Conservation (phyloP, 1,284 basidiomycete genomes). For the Apiotrichum gamsii region DNA sequence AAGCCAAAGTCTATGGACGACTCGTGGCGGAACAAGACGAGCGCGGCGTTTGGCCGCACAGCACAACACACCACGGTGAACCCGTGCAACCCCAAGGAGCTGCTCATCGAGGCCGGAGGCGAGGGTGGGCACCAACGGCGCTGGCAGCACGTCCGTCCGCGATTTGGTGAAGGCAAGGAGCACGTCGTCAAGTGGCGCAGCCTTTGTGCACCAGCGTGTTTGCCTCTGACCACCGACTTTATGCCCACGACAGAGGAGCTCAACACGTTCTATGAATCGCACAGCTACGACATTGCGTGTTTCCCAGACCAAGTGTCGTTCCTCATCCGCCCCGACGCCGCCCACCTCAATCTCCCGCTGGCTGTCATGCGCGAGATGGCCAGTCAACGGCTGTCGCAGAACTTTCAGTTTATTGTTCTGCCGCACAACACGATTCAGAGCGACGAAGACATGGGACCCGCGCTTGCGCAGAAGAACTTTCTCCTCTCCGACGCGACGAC, state of each 20-base stretch:
- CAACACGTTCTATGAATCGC: conserved; percentile 69
- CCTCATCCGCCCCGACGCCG: conserved; percentile 53
- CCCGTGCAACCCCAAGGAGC: conserved; percentile 40
- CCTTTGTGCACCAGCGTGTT: conserved; percentile 72
- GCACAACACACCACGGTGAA: conserved; percentile 41
- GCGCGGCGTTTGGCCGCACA: conserved; percentile 29
- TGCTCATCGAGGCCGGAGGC: neutral
- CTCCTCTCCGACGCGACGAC: conserved; percentile 54
- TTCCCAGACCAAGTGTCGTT: conserved; percentile 52
- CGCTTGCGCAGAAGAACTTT: conserved; percentile 54
- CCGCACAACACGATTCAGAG: conserved; percentile 33
- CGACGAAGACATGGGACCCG: conserved; percentile 12
- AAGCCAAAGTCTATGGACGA: conserved; percentile 27
- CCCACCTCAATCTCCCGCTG: conserved; percentile 59
- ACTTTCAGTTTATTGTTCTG: conserved; percentile 84
- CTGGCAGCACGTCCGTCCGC: conserved; percentile 84
- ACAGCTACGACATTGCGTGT: conserved; percentile 50
- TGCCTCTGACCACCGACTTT: conserved; percentile 89
- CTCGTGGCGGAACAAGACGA: conserved; percentile 33
- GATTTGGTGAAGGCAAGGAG: conserved; percentile 57
- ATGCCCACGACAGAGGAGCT: conserved; percentile 72
- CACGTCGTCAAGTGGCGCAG: conserved; percentile 91
- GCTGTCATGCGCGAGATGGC: conserved; percentile 91
- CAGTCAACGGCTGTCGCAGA: conserved; percentile 75
- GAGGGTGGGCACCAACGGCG: conserved; percentile 59